Evolutionary conservation across 306 rosid species (phyloP).

Genomic region (Cercis canadensis): DNA sequence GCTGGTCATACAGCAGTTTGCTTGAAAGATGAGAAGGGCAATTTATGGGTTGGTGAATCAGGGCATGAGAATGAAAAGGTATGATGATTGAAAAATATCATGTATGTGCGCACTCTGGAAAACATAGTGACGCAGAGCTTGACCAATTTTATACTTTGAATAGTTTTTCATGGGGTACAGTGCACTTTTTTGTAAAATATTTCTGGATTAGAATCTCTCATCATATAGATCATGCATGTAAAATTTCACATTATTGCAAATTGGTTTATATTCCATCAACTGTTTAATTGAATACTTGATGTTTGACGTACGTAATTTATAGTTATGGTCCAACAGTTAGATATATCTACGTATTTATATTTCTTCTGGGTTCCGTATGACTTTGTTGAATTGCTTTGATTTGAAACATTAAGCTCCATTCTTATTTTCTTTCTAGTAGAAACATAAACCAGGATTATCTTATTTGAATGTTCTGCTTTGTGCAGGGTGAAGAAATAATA

Average conservation of each 20-base stretch:
- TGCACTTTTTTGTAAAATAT: too few relatives aligned
- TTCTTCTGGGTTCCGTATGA: too few relatives aligned
- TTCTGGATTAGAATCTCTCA: too few relatives aligned
- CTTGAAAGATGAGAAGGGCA: conserved; percentile 92
- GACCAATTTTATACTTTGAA: too few relatives aligned
- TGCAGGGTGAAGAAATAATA: conserved; percentile 94
- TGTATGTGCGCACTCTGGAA: neutral
- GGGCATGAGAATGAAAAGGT: conserved; percentile 99
- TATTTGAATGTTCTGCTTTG: conserved; percentile 25
- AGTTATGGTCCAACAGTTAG: too few relatives aligned
- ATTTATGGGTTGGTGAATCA: conserved; percentile 98
- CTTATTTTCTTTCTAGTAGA: conserved; percentile 4
- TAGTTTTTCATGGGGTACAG: too few relatives aligned
- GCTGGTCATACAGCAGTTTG: conserved; percentile 99
- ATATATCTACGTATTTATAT: too few relatives aligned
- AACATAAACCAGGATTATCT: conserved; percentile 7
- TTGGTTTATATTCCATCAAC: neutral
- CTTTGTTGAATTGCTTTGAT: neutral
- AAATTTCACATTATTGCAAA: neutral
- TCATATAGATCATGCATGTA: neutral
- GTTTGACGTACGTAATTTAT: neutral
- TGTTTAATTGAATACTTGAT: neutral
- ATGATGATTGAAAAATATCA: conserved; percentile 30
- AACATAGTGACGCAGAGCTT: too few relatives aligned
- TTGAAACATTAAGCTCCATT: neutral